Evolutionary conservation across 2,329 filamentous ascomycete species (phyloP).

Genomic region (Dactylellina haptotyla): DNA sequence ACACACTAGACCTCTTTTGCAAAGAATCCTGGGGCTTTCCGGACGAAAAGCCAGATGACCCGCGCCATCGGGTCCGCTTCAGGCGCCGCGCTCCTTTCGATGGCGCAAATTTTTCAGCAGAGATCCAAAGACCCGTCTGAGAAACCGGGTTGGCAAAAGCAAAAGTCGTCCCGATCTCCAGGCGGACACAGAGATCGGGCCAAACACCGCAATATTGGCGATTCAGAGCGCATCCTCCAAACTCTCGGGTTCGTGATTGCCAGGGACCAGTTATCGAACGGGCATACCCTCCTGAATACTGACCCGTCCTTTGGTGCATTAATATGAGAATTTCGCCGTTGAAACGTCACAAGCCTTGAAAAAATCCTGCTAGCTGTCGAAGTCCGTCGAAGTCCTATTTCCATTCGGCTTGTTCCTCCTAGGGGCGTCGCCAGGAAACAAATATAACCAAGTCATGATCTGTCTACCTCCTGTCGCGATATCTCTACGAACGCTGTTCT

Average conservation of each 20-base stretch:
- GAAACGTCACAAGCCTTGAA: background rate
- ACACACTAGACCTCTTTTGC: too few relatives aligned
- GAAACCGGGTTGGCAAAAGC: constrained; percentile 26
- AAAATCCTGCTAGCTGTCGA: background rate
- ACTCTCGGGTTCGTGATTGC: constrained; percentile 12
- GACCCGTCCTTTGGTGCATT: too few relatives aligned
- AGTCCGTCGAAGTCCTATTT: background rate
- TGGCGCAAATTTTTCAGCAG: too few relatives aligned
- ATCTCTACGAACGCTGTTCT: background rate
- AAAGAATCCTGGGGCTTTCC: too few relatives aligned
- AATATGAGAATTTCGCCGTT: constrained; percentile 2
- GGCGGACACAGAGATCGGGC: constrained; percentile 27
- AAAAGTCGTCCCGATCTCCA: constrained; percentile 32
- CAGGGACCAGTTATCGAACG: constrained; percentile 1
- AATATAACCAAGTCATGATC: background rate
- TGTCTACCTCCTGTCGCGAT: background rate
- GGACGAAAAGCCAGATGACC: too few relatives aligned
- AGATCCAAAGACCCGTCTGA: too few relatives aligned
- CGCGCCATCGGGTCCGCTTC: too few relatives aligned
- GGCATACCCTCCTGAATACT: background rate
- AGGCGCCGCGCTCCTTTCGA: too few relatives aligned
- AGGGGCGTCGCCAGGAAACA: background rate
- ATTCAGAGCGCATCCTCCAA: constrained; percentile 20
- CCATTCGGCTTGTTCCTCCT: background rate
- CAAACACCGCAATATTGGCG: constrained; percentile 35